Evolutionary conservation across 2,329 filamentous ascomycete genomes (phyloP).

Genomic region (Allantophomopsis lycopodina): DNA sequence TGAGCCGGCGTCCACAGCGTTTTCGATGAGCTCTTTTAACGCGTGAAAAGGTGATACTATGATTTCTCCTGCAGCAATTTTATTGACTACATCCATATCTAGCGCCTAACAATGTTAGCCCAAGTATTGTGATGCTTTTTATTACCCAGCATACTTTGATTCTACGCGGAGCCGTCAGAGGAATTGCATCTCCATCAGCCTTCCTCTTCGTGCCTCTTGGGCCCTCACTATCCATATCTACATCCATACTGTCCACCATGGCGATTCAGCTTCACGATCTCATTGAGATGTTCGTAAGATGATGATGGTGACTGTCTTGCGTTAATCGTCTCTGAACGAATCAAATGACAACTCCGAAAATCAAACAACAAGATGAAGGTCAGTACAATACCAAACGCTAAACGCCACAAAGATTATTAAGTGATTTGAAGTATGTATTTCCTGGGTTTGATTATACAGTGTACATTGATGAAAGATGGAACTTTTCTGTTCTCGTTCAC

Average conservation of each 20-base stretch:
- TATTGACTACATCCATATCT: conserved; percentile 89
- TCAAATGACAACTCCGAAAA: too few relatives aligned
- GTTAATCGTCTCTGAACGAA: too few relatives aligned
- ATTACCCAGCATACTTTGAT: conserved; percentile 24
- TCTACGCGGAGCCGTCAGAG: conserved; percentile 28
- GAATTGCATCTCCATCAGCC: conserved; percentile 25
- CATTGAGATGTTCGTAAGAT: too few relatives aligned
- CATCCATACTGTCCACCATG: conserved; percentile 27
- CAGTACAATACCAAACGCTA: too few relatives aligned
- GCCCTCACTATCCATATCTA: conserved; percentile 19
- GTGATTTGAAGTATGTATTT: too few relatives aligned
- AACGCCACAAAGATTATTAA: too few relatives aligned
- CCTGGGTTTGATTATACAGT: too few relatives aligned
- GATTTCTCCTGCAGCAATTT: conserved; percentile 95
- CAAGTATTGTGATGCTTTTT: not conserved
- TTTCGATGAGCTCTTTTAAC: conserved; percentile 92
- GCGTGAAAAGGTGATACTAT: conserved; percentile 96
- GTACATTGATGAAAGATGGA: too few relatives aligned
- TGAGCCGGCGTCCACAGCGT: conserved; percentile 92
- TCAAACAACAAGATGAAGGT: too few relatives aligned
- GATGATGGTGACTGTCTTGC: too few relatives aligned
- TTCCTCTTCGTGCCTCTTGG: conserved; percentile 29
- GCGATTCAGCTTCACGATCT: too few relatives aligned
- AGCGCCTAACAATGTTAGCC: conserved; percentile 47
- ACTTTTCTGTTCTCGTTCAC: too few relatives aligned